phyloP scores from a whole-genome alignment of 164 flowering plant genomes.

The Tetrastigma voinierianum region DNA sequence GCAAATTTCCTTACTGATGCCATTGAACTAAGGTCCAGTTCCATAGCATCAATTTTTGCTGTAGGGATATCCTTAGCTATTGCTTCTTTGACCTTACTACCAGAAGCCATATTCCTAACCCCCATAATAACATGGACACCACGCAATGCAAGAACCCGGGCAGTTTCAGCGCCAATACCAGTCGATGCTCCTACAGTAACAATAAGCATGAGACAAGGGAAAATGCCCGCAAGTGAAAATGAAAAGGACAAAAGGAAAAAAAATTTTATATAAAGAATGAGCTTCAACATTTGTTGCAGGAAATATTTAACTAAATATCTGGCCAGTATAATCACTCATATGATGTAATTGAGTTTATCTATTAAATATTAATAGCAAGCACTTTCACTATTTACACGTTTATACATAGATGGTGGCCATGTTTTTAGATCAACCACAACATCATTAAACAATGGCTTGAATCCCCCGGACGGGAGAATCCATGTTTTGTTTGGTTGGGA shows the following conservation, averaged over 20 bases:
- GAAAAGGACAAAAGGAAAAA: background rate
- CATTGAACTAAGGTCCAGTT: conserved; percentile 52
- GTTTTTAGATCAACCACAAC: too few species aligned
- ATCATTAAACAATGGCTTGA: too few species aligned
- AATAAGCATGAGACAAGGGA: background rate
- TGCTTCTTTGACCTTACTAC: conserved; percentile 30
- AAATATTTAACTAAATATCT: background rate
- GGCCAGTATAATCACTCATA: too few species aligned
- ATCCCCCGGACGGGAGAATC: too few species aligned
- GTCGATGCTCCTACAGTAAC: conserved; percentile 42
- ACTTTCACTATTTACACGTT: too few species aligned
- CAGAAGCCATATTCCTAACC: conserved; percentile 41
- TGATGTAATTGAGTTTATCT: too few species aligned
- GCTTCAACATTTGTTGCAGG: too few species aligned
- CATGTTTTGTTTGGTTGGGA: too few species aligned
- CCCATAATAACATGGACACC: conserved; percentile 54
- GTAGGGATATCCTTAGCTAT: conserved; percentile 35
- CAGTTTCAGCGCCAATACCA: conserved; percentile 52
- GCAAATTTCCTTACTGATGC: conserved; percentile 51
- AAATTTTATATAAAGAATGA: background rate
- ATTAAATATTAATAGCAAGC: too few species aligned
- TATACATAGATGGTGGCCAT: too few species aligned
- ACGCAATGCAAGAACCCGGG: conserved; percentile 50
- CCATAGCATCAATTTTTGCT: conserved; percentile 43
- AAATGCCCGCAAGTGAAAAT: background rate